Evolutionary conservation across 306 rosid species (phyloP), one percentile per base, ranked within the genome.

Genomic region (Luffa acutangula): DNA sequence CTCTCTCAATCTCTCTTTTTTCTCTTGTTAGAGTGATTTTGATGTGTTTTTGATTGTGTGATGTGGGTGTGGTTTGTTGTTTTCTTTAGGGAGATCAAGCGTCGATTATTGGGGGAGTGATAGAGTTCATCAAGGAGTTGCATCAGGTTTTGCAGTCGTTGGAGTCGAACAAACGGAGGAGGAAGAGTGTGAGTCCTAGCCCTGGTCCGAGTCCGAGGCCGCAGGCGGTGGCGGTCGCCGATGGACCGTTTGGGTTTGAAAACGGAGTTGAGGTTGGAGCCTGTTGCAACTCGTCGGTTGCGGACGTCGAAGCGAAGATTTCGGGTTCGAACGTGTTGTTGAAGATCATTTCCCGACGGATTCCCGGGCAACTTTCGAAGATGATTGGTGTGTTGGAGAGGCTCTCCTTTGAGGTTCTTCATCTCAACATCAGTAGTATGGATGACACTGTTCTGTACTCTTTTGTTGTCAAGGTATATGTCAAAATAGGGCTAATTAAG

Each of bases 131-230:
- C 84, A 95, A 95, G 90, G 99, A 95, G 85, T 74, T 95, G 83
- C 97, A 95, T 81, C 97, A 90, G 81, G 93, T 95, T 41, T 86
- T 89, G 66, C 91, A 91, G 80, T 89, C 93, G 5, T 82, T 95
- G 84, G 99, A 95, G 45, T 93, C 97, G 6, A 89, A 89, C 82
- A 95, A 95, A 80, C 86, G 97, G 71, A 93, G 97, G 80, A 93
- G 97, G 77, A 93, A 91, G 85, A 93, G 97, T 76, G 42, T 95
- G 45, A 95, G 97, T 93, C 97, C 99, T 90, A 90, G 91, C 87
- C 96, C 91, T 42, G 62, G 77, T 46, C 87, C 93, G 6, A 88
- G 90, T 59, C 93, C 93, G 0, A 86, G 85, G 56, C 76, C 57
- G 21, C 85, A 75, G 31, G 0, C 84, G 14, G n/a, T 14, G 51